A percentile compares a stretch with the other conserved stretches of the same genome.
Evolutionary conservation across 164 flowering plant species (phyloP).

Genomic region (Aristolochia fimbriata): DNA sequence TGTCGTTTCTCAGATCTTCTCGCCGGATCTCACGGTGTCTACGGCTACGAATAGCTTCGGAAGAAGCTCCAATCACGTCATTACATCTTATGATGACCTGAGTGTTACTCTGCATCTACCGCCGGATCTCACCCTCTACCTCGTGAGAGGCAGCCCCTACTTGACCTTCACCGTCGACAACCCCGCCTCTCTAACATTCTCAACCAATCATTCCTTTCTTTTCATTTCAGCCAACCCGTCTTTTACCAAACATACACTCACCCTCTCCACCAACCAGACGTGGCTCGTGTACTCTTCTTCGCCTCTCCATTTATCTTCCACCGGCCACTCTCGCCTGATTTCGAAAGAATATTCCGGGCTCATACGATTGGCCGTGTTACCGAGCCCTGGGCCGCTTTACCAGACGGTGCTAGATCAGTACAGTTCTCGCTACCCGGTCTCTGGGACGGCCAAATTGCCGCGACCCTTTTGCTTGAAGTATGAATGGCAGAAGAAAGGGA

Average conservation of each 20-base stretch:
- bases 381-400: constrained; percentile 20
- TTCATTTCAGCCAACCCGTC: constrained; percentile 24
- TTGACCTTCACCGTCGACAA: constrained; percentile 35
- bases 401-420: constrained; percentile 57
- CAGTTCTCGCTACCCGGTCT: constrained; percentile 65
- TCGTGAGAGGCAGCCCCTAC: constrained; percentile 90
- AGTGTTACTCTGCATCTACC: constrained; percentile 70
- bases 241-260: constrained; percentile 42
- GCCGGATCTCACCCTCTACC: constrained; percentile 42
- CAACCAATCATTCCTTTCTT: constrained; percentile 58
- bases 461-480: constrained; percentile 61
- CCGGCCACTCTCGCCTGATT: constrained; percentile 28
- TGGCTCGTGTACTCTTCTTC: constrained; percentile 74
- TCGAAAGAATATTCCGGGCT: constrained; percentile 48
- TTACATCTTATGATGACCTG: constrained; percentile 60
- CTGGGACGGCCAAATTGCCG: constrained; percentile 50
- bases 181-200: constrained; percentile 30
- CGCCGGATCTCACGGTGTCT: constrained; percentile 57
- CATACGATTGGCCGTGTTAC: constrained; percentile 56
- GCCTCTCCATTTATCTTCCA: constrained; percentile 29
- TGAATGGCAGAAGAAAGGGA: constrained; percentile 73
- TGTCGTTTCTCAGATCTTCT: constrained; percentile 53
- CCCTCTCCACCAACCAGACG: constrained; percentile 68
- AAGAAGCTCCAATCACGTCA: constrained; percentile 18
- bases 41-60: constrained; percentile 3